Evolutionary conservation across 257 asterid species (phyloP).

Genomic region (Solanum pennellii): DNA sequence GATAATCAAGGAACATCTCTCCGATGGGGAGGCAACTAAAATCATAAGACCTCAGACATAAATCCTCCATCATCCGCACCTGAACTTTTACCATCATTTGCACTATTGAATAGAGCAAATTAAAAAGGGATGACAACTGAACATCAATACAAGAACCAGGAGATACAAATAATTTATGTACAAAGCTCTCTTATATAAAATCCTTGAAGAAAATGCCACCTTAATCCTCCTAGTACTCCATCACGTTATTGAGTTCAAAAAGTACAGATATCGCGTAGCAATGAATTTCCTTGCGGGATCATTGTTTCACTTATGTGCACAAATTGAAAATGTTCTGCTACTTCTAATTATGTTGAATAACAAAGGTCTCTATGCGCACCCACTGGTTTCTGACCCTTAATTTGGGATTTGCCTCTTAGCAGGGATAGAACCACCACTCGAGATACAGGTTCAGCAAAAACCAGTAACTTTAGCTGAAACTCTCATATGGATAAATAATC

Average conservation of each 20-base stretch:
- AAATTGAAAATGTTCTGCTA: neutral
- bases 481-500: neutral
- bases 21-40: neutral
- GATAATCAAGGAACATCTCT: neutral
- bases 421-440: neutral
- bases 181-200: neutral
- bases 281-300: neutral
- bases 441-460: neutral
- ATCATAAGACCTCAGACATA: neutral
- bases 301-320: neutral
- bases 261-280: neutral
- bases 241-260: neutral
- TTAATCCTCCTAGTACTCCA: neutral
- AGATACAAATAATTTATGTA: neutral
- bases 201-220: neutral
- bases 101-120: neutral
- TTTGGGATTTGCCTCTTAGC: neutral
- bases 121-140: neutral
- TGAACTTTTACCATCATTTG: neutral
- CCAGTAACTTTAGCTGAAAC: neutral
- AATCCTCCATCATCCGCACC: neutral
- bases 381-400: neutral
- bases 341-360: neutral
- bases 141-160: neutral
- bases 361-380: neutral